Percentiles rank a stretch among this genome's conserved stretches.
These are phyloP conservation scores for Nicotiana noctiflora DNA, from an alignment of 257 asterid genomes.

Conservation along the genomic window DNA sequence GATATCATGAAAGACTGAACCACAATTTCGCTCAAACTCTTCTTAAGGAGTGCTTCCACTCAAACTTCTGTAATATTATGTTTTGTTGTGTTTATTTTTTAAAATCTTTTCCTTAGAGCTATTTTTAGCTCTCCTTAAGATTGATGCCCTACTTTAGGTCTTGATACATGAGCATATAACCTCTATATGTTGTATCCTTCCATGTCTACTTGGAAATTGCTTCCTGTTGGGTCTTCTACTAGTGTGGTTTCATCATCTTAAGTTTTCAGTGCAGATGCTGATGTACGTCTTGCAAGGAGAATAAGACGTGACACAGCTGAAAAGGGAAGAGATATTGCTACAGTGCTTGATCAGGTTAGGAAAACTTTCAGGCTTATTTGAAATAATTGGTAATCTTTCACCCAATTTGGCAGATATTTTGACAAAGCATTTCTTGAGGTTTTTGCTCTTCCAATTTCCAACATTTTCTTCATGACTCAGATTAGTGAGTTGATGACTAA, in stretches of 20 bases:
- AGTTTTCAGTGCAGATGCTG: constrained; percentile 83
- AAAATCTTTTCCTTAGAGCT: background rate
- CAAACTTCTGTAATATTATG: background rate
- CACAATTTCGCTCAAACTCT: background rate
- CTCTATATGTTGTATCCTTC: background rate
- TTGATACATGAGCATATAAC: background rate
- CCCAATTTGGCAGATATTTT: background rate
- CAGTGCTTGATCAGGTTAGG: constrained; percentile 87
- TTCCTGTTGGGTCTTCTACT: constrained; percentile 15
- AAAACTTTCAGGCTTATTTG: background rate
- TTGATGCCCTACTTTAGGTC: background rate
- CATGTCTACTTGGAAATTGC: background rate
- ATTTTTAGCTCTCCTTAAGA: background rate
- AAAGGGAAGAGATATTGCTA: constrained; percentile 81
- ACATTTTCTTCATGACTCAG: background rate
- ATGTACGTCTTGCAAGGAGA: constrained; percentile 95
- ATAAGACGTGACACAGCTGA: constrained; percentile 93
- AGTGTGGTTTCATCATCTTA: constrained; percentile 28
- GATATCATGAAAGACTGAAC: background rate
- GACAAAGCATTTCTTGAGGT: background rate
- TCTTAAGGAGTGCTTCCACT: background rate
- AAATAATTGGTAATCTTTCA: background rate
- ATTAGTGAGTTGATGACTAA: constrained; percentile 1
- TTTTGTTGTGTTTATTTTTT: background rate
- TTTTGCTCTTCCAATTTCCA: background rate